Conservation (phyloP, 805 yeast species). For the Lachancea waltii region DNA sequence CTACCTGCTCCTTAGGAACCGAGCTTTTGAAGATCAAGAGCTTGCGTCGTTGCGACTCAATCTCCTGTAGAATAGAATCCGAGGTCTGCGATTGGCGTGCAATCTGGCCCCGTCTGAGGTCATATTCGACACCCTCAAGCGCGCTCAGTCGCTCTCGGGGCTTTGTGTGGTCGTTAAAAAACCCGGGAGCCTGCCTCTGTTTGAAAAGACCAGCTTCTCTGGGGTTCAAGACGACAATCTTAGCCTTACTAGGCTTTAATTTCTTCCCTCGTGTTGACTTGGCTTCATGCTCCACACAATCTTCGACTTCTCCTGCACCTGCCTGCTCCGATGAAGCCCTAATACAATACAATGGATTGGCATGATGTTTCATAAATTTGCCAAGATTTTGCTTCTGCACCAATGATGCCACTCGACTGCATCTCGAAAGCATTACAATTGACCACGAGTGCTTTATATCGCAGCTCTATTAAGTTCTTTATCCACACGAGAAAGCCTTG, state of each 20-base stretch:
- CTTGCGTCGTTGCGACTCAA: slow-evolving; percentile 19
- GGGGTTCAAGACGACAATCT: slow-evolving; percentile 26
- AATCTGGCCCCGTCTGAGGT: background rate
- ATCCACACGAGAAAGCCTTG: background rate
- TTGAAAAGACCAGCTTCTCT: slow-evolving; percentile 23
- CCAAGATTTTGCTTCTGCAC: background rate
- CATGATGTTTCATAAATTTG: too few species aligned
- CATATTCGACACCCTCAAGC: slow-evolving; percentile 27
- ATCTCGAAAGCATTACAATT: background rate
- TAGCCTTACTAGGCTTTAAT: slow-evolving; percentile 23
- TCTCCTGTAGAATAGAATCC: slow-evolving; percentile 13
- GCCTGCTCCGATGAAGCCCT: too few species aligned
- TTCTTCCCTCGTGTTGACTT: slow-evolving; percentile 23
- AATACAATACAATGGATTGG: too few species aligned
- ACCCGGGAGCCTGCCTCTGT: slow-evolving; percentile 12
- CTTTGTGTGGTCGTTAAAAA: slow-evolving; percentile 8
- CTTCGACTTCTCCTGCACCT: too few species aligned
- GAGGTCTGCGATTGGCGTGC: slow-evolving; percentile 1
- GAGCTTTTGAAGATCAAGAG: slow-evolving; percentile 21
- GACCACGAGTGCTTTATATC: background rate
- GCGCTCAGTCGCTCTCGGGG: slow-evolving; percentile 15
- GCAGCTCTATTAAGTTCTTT: background rate
- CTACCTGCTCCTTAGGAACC: slow-evolving; percentile 22
- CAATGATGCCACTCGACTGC: background rate
- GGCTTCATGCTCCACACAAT: background rate